Base-by-base conservation (phyloP, 257 asterid genomes). In the Henckelia pumila region DNA sequence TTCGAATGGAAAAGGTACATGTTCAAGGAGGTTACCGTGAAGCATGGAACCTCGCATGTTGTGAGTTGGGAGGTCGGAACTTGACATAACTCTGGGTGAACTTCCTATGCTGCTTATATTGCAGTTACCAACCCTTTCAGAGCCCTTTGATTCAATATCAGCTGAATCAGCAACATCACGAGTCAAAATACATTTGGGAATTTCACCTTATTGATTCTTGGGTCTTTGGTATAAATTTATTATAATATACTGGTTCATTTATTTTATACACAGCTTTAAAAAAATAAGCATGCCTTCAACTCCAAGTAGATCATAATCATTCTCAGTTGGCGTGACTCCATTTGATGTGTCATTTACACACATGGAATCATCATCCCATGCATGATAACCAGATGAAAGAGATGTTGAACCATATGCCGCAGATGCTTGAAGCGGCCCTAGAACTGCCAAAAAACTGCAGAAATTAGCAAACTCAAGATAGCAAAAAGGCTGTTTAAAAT, bases 341-440 rank as follows among this genome's bases (percentile, higher is more conserved):
- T 77, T 62, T 40, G 89, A 56, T 8, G 87, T 72, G 68, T 81
- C 68, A 73, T 75, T 80, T 56, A 61, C 63, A 73, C 81, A 81
- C 79, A 79, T 63, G 22, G 98, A 82, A 67, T 83, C 68, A 57
- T 87, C 96, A 72, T 89, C 97, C 98, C 96, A 84, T 52, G 80
- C 44, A 56, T 80, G 71, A 77, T 81, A 92, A 71, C 85, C 89
- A 8, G 86, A 71, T 50, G 85, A 82, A 71, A 89, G 72, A 75
- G 88, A 82, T 26, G 80, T 56, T 66, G 98, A 78, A 60, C 86
- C 85, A 81, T 84, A 84, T 64, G 80, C 86, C 67, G 73, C 49
- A 47, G 98, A 81, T 73, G 87, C 81, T 79, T 86, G 97, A 50
- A 84, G 78, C 5, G 95, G 96, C 64, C 65, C 78, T 76, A 83